Base-by-base conservation (phyloP, 331 rosid species). In the Pyracantha coccinea region DNA sequence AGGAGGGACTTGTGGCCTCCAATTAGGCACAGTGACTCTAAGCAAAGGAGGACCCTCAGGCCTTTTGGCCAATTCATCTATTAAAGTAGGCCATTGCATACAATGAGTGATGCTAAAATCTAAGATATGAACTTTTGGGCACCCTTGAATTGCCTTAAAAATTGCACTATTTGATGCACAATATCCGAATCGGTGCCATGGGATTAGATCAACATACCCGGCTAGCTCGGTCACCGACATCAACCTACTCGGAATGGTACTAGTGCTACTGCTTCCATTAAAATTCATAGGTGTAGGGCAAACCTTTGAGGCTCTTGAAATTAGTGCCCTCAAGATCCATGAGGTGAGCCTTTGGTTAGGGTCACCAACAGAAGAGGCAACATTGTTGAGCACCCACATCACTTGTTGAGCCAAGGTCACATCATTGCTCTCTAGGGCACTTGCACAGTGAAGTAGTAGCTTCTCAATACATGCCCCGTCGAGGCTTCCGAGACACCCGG, bases 21-120 rank as follows among this genome's bases (percentile, higher is more conserved):
- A 80, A 72, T 78, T 88, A 4, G 99, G 99, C n/a, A 92, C 97
- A 0, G 91, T 86, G 79, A 94, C 86, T 73, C 89, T 81, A 77
- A 94, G 88, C 7, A 35, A 50, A 79, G 99, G 93, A 84, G 97
- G 96, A 1, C 97, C 96, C 78, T 88, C 88, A 1, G 88, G 96
- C 54, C 88, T 79, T 81, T 90, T 92, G 20, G 96, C 91, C 71
- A 92, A 80, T 3, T 84, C 84, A 77, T 92, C 97, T 10, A 94
- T 94, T n/a, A 94, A 85, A 70, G 99, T 94, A 60, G 99, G 99
- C 99, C 99, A 94, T 19, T 94, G 99, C 99, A 94, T 92, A 78
- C 99, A 94, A 55, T 91, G 92, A 3, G 96, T 90, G 73, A 87
- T 85, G 70, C 99, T 94, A 73, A 94, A 94, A 80, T 94, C 99